A percentile compares a stretch with the other conserved stretches of the same genome.
Conservation (phyloP, 805 yeast genomes). For the Candida verbasci region DNA sequence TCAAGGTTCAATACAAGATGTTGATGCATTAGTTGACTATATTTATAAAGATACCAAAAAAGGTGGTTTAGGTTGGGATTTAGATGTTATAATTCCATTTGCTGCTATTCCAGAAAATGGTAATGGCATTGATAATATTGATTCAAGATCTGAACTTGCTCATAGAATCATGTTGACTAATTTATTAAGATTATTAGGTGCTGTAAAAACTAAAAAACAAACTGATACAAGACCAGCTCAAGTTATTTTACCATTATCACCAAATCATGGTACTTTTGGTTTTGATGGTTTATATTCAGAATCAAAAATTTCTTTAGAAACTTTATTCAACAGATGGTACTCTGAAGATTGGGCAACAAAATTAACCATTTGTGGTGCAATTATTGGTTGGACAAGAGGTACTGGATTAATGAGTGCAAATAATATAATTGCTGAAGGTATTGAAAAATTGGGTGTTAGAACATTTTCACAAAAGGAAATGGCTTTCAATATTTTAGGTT, state of each 20-base stretch:
- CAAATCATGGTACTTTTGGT: conserved; percentile 99
- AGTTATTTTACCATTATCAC: conserved; percentile 92
- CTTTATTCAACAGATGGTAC: conserved; percentile 97
- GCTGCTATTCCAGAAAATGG: conserved; percentile 99
- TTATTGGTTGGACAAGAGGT: conserved; percentile 99
- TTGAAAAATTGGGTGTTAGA: conserved; percentile 92
- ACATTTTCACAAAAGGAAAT: conserved; percentile 98
- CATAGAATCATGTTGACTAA: conserved; percentile 98
- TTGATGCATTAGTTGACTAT: conserved; percentile 76
- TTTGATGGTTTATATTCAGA: conserved; percentile 98
- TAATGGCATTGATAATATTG: conserved; percentile 87
- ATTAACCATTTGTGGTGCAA: conserved; percentile 95
- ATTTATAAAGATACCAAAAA: conserved; percentile 79
- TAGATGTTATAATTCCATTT: conserved; percentile 93
- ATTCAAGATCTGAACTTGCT: conserved; percentile 94
- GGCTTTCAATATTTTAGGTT: conserved; percentile 97
- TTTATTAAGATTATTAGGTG: conserved; percentile 87
- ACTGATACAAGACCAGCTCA: conserved; percentile 97
- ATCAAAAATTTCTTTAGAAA: conserved; percentile 92
- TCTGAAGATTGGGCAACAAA: conserved; percentile 96
- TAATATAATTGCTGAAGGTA: conserved; percentile 96
- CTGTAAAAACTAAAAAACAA: conserved; percentile 78
- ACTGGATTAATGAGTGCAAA: conserved; percentile 98
- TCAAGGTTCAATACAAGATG: conserved; percentile 96
- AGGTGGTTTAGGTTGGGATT: conserved; percentile 96